A percentile compares a stretch with the other conserved stretches of the same genome.
phyloP scores from a whole-genome alignment of 2,329 filamentous ascomycete species.

The Sclerotinia borealis region DNA sequence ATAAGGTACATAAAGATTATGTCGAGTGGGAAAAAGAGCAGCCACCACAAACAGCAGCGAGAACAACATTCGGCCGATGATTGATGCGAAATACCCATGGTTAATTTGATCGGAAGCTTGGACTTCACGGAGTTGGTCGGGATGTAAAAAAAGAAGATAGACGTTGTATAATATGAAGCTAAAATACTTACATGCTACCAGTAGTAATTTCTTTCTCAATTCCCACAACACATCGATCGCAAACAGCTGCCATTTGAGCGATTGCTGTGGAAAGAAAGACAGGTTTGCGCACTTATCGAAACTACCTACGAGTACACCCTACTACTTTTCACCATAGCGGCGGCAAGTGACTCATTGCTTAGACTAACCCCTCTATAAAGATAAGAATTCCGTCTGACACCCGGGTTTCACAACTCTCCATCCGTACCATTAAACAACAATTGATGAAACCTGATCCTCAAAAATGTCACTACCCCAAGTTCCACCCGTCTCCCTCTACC shows the following conservation, averaged over 20 bases:
- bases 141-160: constrained; percentile 11
- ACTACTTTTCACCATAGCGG: background rate
- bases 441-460: background rate
- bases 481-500: background rate
- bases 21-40: constrained; percentile 44
- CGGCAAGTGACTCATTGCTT: background rate
- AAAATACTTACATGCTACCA: background rate
- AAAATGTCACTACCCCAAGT: background rate
- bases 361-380: background rate
- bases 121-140: constrained; percentile 10
- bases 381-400: background rate
- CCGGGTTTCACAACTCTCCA: background rate
- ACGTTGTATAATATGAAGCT: constrained; percentile 11
- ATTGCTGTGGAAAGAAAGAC: background rate
- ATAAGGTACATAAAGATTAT: constrained; percentile 47
- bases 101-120: constrained; percentile 6
- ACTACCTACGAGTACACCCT: background rate
- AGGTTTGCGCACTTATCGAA: background rate
- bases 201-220: constrained; percentile 1
- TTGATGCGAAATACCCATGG: constrained; percentile 14
- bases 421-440: background rate
- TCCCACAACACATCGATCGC: background rate
- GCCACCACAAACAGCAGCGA: constrained; percentile 12
- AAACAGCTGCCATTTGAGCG: background rate
- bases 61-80: constrained; percentile 9